A percentile compares a stretch with the other conserved stretches of the same genome.
Evolutionary conservation across 2,329 filamentous ascomycete genomes (phyloP).

Genomic region (Zarea fungicola): DNA sequence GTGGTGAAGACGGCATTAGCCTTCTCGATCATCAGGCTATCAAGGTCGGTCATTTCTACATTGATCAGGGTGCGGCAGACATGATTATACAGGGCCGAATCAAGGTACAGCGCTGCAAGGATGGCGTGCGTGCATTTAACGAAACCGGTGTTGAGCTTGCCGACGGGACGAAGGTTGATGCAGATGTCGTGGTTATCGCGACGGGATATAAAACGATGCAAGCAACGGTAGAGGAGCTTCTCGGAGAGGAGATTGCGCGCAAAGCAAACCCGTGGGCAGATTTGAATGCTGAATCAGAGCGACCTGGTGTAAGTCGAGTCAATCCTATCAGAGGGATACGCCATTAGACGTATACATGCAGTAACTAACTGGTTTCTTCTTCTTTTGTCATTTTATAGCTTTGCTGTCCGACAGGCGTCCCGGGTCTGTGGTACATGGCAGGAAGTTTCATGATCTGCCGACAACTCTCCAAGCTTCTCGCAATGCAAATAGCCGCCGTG

Average conservation of each 20-base stretch:
- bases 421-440: slow-evolving; percentile 34
- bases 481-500: slow-evolving; percentile 34
- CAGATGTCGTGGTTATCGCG: slow-evolving; percentile 38
- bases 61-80: slow-evolving; percentile 35
- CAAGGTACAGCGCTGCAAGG: slow-evolving; percentile 27
- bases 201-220: slow-evolving; percentile 38
- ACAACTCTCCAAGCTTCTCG: slow-evolving; percentile 31
- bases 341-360: too few species aligned
- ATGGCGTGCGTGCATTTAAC: slow-evolving; percentile 28
- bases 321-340: too few species aligned
- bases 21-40: slow-evolving; percentile 33
- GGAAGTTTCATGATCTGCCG: slow-evolving; percentile 31
- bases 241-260: slow-evolving; percentile 32
- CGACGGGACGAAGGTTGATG: slow-evolving; percentile 31
- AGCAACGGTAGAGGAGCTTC: slow-evolving; percentile 26
- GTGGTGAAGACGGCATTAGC: slow-evolving; percentile 30
- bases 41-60: slow-evolving; percentile 36
- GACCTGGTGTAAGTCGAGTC: slow-evolving; percentile 22
- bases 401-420: slow-evolving; percentile 33
- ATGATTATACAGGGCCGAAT: slow-evolving; percentile 38
- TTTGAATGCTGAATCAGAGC: slow-evolving; percentile 31
- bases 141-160: slow-evolving; percentile 20
- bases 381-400: slow-evolving; percentile 21
- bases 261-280: slow-evolving; percentile 29
- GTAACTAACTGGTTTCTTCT: not conserved